phyloP scores from a whole-genome alignment of 73 alveolate species.

The Paramecium primaurelia region DNA sequence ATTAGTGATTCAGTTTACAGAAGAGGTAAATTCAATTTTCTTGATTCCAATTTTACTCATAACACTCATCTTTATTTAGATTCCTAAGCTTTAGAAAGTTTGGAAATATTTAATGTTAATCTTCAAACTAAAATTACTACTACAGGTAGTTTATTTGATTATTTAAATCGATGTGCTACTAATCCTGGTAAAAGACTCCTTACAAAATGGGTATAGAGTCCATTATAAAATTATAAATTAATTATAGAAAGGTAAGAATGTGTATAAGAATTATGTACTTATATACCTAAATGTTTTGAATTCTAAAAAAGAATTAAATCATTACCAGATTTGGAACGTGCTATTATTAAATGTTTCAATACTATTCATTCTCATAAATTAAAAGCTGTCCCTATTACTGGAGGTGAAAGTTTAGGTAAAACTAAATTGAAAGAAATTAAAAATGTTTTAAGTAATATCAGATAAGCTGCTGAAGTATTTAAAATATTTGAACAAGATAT shows the following conservation, averaged over 20 bases:
- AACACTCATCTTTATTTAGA: conserved; percentile 54
- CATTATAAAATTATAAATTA: not conserved
- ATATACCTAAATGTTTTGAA: conserved; percentile 66
- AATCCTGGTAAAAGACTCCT: conserved; percentile 55
- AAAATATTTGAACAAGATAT: conserved; percentile 48
- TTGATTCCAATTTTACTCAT: conserved; percentile 4
- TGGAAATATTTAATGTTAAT: conserved; percentile 77
- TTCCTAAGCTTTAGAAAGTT: conserved; percentile 75
- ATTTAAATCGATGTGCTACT: not conserved
- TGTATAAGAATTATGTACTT: conserved; percentile 63
- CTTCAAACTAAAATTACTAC: conserved; percentile 57
- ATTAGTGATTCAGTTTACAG: conserved; percentile 24
- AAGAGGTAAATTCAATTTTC: conserved; percentile 26
- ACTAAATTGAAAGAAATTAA: conserved; percentile 68
- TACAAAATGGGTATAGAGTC: conserved; percentile 2
- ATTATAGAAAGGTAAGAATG: conserved; percentile 80
- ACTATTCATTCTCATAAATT: conserved; percentile 63
- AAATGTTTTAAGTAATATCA: conserved; percentile 54
- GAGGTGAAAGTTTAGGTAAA: conserved; percentile 60
- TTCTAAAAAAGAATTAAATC: conserved; percentile 62
- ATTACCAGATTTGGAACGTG: conserved; percentile 69
- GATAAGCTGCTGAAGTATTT: conserved; percentile 50
- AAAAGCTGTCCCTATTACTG: conserved; percentile 56
- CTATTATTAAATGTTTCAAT: conserved; percentile 55
- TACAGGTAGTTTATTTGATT: not conserved